Conservation (phyloP, 2,329 filamentous ascomycete genomes). For the Cordyceps tenuipes region DNA sequence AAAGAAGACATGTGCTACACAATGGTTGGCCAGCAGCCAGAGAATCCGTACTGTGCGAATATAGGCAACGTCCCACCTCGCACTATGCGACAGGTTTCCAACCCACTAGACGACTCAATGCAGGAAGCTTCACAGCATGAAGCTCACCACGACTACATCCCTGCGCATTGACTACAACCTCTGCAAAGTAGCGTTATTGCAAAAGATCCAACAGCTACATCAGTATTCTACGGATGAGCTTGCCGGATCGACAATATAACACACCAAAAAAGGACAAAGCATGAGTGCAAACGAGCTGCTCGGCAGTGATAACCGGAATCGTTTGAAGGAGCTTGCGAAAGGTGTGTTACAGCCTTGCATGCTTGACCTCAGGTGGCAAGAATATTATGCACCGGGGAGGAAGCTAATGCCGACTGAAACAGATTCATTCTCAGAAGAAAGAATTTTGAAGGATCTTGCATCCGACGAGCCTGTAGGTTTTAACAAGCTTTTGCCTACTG, state of each 20-base stretch:
- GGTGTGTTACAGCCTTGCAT: neutral
- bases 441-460: neutral
- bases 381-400: neutral
- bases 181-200: neutral
- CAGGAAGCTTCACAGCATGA: neutral
- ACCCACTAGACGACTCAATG: neutral
- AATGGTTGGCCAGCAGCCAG: too few relatives aligned
- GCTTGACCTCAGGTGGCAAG: neutral
- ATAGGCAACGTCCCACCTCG: neutral
- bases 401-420: neutral
- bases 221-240: neutral
- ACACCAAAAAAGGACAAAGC: neutral
- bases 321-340: neutral
- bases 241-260: neutral
- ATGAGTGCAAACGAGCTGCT: slow-evolving; percentile 4
- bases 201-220: neutral
- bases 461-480: neutral
- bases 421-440: neutral
- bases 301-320: neutral
- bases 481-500: neutral
- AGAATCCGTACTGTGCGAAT: neutral
- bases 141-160: neutral
- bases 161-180: neutral
- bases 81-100: neutral
- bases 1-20: too few relatives aligned